Base-by-base conservation (phyloP, 2,329 filamentous ascomycete genomes). In the Chalara sp. region DNA sequence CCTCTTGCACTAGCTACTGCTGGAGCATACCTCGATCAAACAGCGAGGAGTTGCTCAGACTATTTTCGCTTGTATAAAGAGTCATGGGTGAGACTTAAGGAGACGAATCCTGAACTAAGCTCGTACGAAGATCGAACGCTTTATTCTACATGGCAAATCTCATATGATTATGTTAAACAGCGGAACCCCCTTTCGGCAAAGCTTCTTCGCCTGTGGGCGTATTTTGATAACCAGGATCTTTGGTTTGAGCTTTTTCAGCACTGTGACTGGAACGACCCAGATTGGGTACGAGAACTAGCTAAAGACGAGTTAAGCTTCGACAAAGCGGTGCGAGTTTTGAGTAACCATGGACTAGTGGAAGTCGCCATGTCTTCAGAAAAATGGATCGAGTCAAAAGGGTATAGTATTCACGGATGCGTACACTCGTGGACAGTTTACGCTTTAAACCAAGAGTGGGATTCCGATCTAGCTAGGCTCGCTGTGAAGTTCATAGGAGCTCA, bases 1-100 rank as follows among this genome's bases (percentile, higher is more conserved):
- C 72, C 72, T 8, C 66, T 78, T 33, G 73, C 74, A 1, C 66
- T 76, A 12, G 60, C 71, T 6, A 69, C 71, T 10, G 73, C 74
- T 21, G 72, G 72, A 5, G 63, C 70, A 11, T 39, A 39, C 13
- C 35, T 39, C 3, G 3, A 39, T 39, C 35, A 39, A 39, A 3
- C 3, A 3, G 52, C 67, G 39, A 68, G 29, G 56, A 71, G 40
- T 75, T 74, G 56, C 60, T 74, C 40, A 31, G 63, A 21, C 44
- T 76, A 76, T 56, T 61, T 74, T 41, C 31, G 62, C 8, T 45
- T 65, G 6, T 75, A 76, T 52, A 45, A 66, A 33, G 53, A 55
- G 33, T 67, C 63, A 44, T 76, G 68, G 72, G 52, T 53, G n/a
- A 52, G 51, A 37, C 58, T 71, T 12, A 63, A 69, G 5, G 37